Conservation (phyloP, 257 asterid species). For the Solanum corneliomulleri region DNA sequence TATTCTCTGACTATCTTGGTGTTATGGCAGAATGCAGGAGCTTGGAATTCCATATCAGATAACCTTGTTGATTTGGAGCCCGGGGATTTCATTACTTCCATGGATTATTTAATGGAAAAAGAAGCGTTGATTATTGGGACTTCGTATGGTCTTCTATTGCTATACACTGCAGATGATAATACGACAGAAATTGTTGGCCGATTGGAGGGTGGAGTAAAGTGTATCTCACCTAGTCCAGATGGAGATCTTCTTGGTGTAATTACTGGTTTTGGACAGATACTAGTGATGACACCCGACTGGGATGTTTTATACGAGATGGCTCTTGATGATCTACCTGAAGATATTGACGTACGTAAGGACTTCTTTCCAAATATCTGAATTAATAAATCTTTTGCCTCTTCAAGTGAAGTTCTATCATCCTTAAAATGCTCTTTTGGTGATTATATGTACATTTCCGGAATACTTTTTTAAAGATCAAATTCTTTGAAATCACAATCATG, state of each 20-base stretch:
- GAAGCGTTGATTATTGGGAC: constrained; percentile 84
- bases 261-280: constrained; percentile 83
- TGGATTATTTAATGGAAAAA: constrained; percentile 93
- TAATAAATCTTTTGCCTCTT: neutral
- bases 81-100: constrained; percentile 68
- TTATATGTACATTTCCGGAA: neutral
- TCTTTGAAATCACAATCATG: neutral
- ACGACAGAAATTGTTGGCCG: constrained; percentile 73
- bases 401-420: neutral
- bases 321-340: constrained; percentile 67
- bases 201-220: constrained; percentile 88
- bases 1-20: constrained; percentile 5
- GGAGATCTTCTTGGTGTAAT: constrained; percentile 79
- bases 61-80: constrained; percentile 54
- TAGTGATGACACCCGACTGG: constrained; percentile 94
- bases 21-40: constrained; percentile 36
- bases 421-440: neutral
- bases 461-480: neutral
- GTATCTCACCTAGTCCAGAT: constrained; percentile 96
- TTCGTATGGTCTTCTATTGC: constrained; percentile 64
- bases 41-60: constrained; percentile 24
- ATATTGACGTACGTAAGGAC: constrained; percentile 81
- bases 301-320: constrained; percentile 84
- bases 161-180: constrained; percentile 47
- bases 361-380: constrained; percentile 22